A percentile compares a stretch with the other conserved stretches of the same genome.
phyloP scores from a whole-genome alignment of 805 yeast species.

The Metschnikowia koreensis region DNA sequence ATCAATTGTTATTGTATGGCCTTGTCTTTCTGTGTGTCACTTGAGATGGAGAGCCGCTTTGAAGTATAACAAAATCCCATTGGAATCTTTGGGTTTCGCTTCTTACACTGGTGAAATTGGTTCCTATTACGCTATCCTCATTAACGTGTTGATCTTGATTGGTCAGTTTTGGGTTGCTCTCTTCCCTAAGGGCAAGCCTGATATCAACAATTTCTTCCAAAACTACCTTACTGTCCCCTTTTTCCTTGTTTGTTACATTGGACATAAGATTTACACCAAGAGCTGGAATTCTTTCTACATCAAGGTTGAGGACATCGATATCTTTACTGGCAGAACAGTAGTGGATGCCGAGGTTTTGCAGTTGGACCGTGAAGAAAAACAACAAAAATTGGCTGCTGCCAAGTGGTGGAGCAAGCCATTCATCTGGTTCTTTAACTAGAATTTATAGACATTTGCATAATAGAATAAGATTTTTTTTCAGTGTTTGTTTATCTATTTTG shows the following conservation, averaged over 20 bases:
- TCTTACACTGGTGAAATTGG: slow-evolving; percentile 42
- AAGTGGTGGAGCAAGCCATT: slow-evolving; percentile 15
- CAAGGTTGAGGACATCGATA: slow-evolving; percentile 22
- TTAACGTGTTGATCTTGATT: slow-evolving; percentile 33
- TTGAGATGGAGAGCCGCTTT: slow-evolving; percentile 29
- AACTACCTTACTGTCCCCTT: slow-evolving; percentile 26
- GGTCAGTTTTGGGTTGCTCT: slow-evolving; percentile 47
- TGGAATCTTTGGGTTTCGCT: slow-evolving; percentile 24
- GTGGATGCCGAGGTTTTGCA: slow-evolving; percentile 23
- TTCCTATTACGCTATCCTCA: slow-evolving; percentile 31
- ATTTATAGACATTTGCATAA: neutral
- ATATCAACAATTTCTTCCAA: slow-evolving; percentile 26
- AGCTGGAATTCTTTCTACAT: slow-evolving; percentile 21
- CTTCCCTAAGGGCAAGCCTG: slow-evolving; percentile 30
- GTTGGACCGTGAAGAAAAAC: slow-evolving; percentile 23
- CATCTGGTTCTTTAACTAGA: slow-evolving; percentile 18
- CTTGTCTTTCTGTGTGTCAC: slow-evolving; percentile 25
- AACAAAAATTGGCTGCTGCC: slow-evolving; percentile 13
- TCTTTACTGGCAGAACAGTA: slow-evolving; percentile 19
- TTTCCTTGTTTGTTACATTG: slow-evolving; percentile 20
- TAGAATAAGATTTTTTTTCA: neutral
- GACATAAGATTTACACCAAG: slow-evolving; percentile 22
- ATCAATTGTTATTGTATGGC: slow-evolving; percentile 25
- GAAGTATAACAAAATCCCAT: slow-evolving; percentile 21
- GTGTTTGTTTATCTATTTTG: too few species aligned